A percentile compares a stretch with the other conserved stretches of the same genome.
phyloP scores from a whole-genome alignment of 768 basidiomycete genomes.

The Hygrophoropsis aurantiaca region DNA sequence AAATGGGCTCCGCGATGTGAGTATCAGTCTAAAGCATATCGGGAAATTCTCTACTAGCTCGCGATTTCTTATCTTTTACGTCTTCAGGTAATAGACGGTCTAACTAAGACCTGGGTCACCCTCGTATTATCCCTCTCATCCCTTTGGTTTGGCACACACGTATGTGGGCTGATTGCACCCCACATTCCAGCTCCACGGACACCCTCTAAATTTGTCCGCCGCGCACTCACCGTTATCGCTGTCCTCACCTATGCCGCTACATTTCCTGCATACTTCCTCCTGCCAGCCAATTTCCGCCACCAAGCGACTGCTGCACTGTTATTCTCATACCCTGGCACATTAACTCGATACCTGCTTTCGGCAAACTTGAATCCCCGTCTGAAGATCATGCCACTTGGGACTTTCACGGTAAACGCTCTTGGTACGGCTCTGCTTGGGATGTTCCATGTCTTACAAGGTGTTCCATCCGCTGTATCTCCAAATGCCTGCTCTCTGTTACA shows the following conservation, averaged over 20 bases:
- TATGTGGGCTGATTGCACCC: constrained; percentile 46
- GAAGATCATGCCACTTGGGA: constrained; percentile 71
- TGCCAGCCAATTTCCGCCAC: constrained; percentile 67
- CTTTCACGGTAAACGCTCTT: constrained; percentile 69
- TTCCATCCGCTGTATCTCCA: constrained; percentile 37
- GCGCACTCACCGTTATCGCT: constrained; percentile 52
- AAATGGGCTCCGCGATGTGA: constrained; percentile 70
- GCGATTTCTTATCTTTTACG: constrained; percentile 6
- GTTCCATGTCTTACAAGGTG: constrained; percentile 69
- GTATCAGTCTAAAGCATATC: constrained; percentile 24
- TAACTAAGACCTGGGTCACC: constrained; percentile 79
- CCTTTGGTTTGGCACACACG: constrained; percentile 68
- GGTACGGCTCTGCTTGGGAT: constrained; percentile 84
- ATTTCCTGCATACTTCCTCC: constrained; percentile 75
- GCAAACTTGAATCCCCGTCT: constrained; percentile 64
- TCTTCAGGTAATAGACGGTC: constrained; percentile 79
- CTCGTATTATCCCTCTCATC: constrained; percentile 75
- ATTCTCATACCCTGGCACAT: constrained; percentile 86
- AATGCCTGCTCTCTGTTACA: constrained; percentile 72
- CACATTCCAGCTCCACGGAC: constrained; percentile 41
- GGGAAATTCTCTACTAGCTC: not conserved
- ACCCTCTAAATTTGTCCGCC: constrained; percentile 46
- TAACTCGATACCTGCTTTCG: constrained; percentile 81
- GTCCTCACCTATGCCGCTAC: constrained; percentile 72
- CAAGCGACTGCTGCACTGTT: constrained; percentile 84